Evolutionary conservation across 2,329 filamentous ascomycete species (phyloP).

Genomic region (Mycosphaerella arachidis): DNA sequence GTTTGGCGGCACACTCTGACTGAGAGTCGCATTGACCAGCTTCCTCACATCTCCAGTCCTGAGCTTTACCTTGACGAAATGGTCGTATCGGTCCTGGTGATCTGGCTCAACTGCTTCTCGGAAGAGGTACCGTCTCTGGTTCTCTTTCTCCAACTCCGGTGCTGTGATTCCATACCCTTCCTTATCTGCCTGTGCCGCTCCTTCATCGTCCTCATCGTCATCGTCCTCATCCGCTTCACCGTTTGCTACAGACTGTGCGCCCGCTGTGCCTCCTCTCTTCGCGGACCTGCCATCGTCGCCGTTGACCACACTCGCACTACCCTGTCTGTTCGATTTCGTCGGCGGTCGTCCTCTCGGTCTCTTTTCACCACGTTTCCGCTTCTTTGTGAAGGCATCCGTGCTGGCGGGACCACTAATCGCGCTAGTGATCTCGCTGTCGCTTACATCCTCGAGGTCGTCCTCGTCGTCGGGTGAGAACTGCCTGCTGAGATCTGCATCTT

Average conservation of each 20-base stretch:
- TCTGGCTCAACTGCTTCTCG: conserved; percentile 52
- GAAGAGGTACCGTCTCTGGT: conserved; percentile 23
- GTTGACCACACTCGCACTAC: conserved; percentile 26
- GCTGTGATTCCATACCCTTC: conserved; percentile 30
- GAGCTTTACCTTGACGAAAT: conserved; percentile 65
- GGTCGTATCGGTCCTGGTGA: conserved; percentile 66
- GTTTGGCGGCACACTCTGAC: conserved; percentile 68
- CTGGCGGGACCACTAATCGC: conserved; percentile 36
- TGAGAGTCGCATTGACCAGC: conserved; percentile 76
- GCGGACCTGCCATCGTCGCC: conserved; percentile 31
- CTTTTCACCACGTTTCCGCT: conserved; percentile 31
- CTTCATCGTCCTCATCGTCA: conserved; percentile 52
- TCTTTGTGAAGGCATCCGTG: conserved; percentile 33
- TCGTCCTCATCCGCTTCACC: conserved; percentile 40
- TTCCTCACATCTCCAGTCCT: conserved; percentile 65
- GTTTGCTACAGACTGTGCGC: conserved; percentile 30
- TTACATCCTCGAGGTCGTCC: conserved; percentile 30
- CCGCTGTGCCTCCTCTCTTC: conserved; percentile 20
- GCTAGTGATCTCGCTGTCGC: conserved; percentile 33
- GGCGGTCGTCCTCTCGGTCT: conserved; percentile 21
- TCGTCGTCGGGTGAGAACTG: conserved; percentile 28
- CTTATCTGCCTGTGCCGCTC: conserved; percentile 46
- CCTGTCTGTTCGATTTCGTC: conserved; percentile 13
- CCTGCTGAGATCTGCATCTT: conserved; percentile 11
- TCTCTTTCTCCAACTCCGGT: conserved; percentile 23